phyloP scores from a whole-genome alignment of 129 eudicot species.

The Daucus carota region DNA sequence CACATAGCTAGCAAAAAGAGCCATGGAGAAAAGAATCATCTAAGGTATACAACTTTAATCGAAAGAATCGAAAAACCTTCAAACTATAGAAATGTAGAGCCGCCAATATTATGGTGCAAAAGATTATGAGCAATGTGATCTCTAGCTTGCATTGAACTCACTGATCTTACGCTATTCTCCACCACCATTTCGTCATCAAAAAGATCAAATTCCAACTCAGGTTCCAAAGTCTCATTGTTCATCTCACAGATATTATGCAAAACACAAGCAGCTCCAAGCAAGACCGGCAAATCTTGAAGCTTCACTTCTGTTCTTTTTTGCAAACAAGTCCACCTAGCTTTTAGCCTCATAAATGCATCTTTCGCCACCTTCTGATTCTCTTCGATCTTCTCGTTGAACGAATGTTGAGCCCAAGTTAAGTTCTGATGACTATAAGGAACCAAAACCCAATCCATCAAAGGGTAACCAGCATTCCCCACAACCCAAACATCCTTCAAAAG shows the following conservation, averaged over 20 bases:
- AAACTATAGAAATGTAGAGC: background rate
- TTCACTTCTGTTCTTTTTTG: constrained; percentile 65
- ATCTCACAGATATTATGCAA: constrained; percentile 75
- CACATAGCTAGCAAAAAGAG: constrained; percentile 3
- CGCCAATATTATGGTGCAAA: constrained; percentile 32
- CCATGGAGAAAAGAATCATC: constrained; percentile 8
- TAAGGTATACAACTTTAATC: background rate
- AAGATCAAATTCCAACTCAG: constrained; percentile 42
- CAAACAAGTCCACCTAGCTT: constrained; percentile 70
- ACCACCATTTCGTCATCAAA: constrained; percentile 53
- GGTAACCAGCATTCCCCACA: constrained; percentile 48
- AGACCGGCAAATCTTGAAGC: constrained; percentile 62
- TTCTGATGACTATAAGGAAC: constrained; percentile 61
- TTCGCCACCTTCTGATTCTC: constrained; percentile 35
- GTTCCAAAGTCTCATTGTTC: constrained; percentile 36
- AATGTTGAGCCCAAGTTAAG: constrained; percentile 61
- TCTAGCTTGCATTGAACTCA: constrained; percentile 40
- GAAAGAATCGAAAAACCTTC: background rate
- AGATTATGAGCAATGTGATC: constrained; percentile 62
- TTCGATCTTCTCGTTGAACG: constrained; percentile 39
- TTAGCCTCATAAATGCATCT: constrained; percentile 60
- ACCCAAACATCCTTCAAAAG: constrained; percentile 37
- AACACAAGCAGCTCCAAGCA: constrained; percentile 71
- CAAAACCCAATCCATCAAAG: constrained; percentile 55
- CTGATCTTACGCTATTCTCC: constrained; percentile 37